A percentile compares a stretch with the other conserved stretches of the same genome.
Conservation (phyloP, 805 yeast species). For the Sugiyamaella chiloensis region DNA sequence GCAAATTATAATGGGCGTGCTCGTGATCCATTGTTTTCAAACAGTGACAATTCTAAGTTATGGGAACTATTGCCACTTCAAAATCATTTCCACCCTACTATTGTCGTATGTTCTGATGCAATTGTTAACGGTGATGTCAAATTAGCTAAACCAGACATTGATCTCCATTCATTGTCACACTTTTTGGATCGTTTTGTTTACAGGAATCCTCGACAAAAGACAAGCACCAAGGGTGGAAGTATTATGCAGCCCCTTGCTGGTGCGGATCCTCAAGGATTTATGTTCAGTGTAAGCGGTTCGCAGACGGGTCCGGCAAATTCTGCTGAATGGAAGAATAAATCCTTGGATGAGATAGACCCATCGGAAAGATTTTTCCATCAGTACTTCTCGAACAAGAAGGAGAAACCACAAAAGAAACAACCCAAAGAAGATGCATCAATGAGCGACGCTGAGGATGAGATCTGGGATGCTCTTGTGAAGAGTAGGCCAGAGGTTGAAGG, state of each 20-base stretch:
- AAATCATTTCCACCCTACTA: constrained; percentile 89
- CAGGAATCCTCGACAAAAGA: constrained; percentile 81
- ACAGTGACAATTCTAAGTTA: constrained; percentile 73
- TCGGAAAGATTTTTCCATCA: constrained; percentile 87
- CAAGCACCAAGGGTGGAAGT: constrained; percentile 69
- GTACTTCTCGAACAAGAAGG: constrained; percentile 67
- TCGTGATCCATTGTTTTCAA: constrained; percentile 90
- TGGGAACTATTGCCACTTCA: constrained; percentile 83
- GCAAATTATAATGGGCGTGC: constrained; percentile 71
- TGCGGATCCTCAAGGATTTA: constrained; percentile 43
- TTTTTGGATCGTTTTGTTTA: constrained; percentile 95
- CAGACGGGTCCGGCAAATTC: constrained; percentile 67
- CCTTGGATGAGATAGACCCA: constrained; percentile 65
- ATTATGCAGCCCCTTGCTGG: constrained; percentile 98
- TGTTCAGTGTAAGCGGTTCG: constrained; percentile 14
- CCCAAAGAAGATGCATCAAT: constrained; percentile 37
- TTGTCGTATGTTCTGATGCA: constrained; percentile 67
- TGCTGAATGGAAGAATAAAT: constrained; percentile 70
- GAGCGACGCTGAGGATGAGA: constrained; percentile 54
- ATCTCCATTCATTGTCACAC: constrained; percentile 80
- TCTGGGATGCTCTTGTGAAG: constrained; percentile 76
- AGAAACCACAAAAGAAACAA: constrained; percentile 29
- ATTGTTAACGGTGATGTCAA: constrained; percentile 36
- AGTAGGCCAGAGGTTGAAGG: constrained; percentile 71
- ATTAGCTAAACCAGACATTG: constrained; percentile 79